Percentiles rank a stretch among this genome's conserved stretches.
phyloP scores from a whole-genome alignment of 2,329 filamentous ascomycete species.

The Fusarium citri region DNA sequence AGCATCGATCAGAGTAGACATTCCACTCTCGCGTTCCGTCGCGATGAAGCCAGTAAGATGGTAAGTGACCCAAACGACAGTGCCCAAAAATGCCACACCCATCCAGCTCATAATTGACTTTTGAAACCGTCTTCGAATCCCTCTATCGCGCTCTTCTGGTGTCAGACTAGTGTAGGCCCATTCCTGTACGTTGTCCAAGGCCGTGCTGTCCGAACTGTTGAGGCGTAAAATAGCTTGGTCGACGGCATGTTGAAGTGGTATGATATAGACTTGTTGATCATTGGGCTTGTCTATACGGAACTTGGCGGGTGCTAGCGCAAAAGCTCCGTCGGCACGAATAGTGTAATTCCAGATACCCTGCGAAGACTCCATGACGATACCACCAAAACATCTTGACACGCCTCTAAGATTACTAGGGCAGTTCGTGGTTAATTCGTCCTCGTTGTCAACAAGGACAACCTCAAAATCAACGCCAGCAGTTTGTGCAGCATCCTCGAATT shows the following conservation, averaged over 20 bases:
- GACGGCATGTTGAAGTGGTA: slow-evolving; percentile 83
- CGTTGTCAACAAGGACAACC: slow-evolving; percentile 64
- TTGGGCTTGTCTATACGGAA: slow-evolving; percentile 77
- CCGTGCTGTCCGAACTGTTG: slow-evolving; percentile 56
- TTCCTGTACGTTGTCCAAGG: slow-evolving; percentile 62
- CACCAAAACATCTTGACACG: slow-evolving; percentile 78
- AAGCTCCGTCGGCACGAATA: slow-evolving; percentile 77
- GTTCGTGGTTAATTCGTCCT: slow-evolving; percentile 68
- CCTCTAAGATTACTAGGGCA: slow-evolving; percentile 75
- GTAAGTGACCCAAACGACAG: slow-evolving; percentile 84
- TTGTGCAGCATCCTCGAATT: slow-evolving; percentile 64
- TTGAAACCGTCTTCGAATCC: slow-evolving; percentile 78
- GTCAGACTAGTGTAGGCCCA: slow-evolving; percentile 82
- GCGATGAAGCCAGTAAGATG: slow-evolving; percentile 89
- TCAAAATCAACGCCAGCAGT: slow-evolving; percentile 68
- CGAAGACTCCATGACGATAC: slow-evolving; percentile 79
- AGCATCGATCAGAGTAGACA: slow-evolving; percentile 88
- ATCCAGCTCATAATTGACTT: slow-evolving; percentile 77
- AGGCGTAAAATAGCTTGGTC: slow-evolving; percentile 76
- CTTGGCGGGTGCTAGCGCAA: slow-evolving; percentile 66
- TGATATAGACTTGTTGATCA: slow-evolving; percentile 79
- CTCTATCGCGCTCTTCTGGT: slow-evolving; percentile 71
- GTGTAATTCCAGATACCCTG: slow-evolving; percentile 88
- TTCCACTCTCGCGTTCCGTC: slow-evolving; percentile 85
- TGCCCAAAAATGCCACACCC: slow-evolving; percentile 82